Conservation (phyloP, 2,329 filamentous ascomycete species). For the Fusarium clavum region DNA sequence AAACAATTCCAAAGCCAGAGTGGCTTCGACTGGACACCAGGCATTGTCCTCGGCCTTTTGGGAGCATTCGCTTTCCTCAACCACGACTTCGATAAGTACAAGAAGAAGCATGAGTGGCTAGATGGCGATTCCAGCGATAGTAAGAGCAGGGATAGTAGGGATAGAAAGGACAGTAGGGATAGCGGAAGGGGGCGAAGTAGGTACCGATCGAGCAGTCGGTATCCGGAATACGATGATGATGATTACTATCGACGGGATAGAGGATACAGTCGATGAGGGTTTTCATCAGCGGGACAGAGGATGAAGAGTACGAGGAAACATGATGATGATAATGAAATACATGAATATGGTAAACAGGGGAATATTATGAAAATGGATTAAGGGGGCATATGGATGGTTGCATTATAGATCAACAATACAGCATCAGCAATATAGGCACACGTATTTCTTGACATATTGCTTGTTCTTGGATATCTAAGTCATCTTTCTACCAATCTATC, state of each 20-base stretch:
- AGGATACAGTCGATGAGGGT: slow-evolving; percentile 18
- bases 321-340: slow-evolving; percentile 12
- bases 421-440: neutral
- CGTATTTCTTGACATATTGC: neutral
- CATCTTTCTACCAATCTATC: neutral
- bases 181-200: slow-evolving; percentile 29
- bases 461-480: neutral
- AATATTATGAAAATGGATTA: neutral
- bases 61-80: slow-evolving; percentile 54
- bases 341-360: neutral
- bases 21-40: slow-evolving; percentile 57
- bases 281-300: slow-evolving; percentile 12
- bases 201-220: slow-evolving; percentile 21
- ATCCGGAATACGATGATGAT: slow-evolving; percentile 23
- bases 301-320: neutral
- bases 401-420: neutral
- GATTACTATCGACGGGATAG: slow-evolving; percentile 19
- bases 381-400: neutral
- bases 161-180: slow-evolving; percentile 18
- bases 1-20: slow-evolving; percentile 45
- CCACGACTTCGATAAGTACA: slow-evolving; percentile 50
- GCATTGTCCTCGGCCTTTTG: slow-evolving; percentile 53
- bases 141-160: slow-evolving; percentile 23
- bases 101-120: slow-evolving; percentile 9
- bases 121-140: slow-evolving; percentile 7